Percentiles rank a stretch among this genome's conserved stretches.
Conservation (phyloP, 306 rosid species). For the Vigna mungo region DNA sequence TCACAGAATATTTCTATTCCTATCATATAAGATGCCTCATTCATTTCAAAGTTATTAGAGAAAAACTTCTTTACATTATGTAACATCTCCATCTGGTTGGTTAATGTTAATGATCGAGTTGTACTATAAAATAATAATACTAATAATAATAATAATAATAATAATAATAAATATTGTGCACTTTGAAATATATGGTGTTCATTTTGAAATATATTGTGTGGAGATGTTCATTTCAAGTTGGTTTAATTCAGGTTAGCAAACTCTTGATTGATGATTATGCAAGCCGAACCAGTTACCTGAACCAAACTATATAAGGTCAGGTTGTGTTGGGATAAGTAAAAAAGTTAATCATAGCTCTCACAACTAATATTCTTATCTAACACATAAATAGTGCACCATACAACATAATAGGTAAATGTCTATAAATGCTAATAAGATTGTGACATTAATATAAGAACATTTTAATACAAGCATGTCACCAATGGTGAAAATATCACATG, state of each 20-base stretch:
- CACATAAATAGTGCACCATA: neutral
- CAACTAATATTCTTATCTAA: neutral
- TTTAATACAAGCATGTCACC: slow-evolving; percentile 15
- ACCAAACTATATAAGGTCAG: neutral
- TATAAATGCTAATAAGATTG: neutral
- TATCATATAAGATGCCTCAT: too few relatives aligned
- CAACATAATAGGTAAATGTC: neutral
- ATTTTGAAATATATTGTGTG: neutral
- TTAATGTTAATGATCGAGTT: too few relatives aligned
- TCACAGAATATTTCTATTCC: too few relatives aligned
- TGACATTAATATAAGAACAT: neutral
- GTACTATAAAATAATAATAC: neutral
- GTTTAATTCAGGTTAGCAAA: neutral
- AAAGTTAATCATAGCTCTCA: slow-evolving; percentile 5
- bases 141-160: too few relatives aligned
- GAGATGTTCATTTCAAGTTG: neutral
- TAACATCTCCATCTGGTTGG: neutral
- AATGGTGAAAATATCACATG: neutral
- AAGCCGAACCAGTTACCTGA: neutral
- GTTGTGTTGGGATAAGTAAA: neutral
- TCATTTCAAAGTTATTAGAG: too few relatives aligned
- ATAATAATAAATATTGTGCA: neutral
- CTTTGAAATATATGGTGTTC: neutral
- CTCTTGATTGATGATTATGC: neutral
- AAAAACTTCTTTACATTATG: too few relatives aligned